Evolutionary conservation across 2,329 filamentous ascomycete genomes (phyloP).

Genomic region (Aspergillus pseudoterreus): DNA sequence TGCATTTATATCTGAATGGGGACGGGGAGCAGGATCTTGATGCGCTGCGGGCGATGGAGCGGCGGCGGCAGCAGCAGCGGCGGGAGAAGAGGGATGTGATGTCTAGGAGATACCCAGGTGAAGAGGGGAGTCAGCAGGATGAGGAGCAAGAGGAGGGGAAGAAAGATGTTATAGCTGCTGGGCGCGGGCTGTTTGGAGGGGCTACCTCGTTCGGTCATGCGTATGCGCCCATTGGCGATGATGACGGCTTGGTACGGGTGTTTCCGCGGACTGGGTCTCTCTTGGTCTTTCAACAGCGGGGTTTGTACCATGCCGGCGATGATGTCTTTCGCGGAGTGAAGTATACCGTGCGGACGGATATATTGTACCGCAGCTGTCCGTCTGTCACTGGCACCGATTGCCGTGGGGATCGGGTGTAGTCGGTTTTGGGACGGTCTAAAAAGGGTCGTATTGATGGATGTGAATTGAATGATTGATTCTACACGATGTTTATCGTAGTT

Average conservation of each 20-base stretch:
- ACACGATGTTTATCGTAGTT: too few relatives aligned
- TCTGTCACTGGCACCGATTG: too few relatives aligned
- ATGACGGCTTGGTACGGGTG: slow-evolving; percentile 34
- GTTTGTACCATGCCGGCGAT: slow-evolving; percentile 51
- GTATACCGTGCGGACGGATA: slow-evolving; percentile 53
- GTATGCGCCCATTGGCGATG: slow-evolving; percentile 17
- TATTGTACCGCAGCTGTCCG: slow-evolving; percentile 44
- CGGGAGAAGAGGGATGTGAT: neutral
- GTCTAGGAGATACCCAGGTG: neutral
- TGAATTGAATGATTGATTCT: neutral
- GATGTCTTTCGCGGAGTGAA: slow-evolving; percentile 52
- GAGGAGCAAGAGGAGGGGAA: slow-evolving; percentile 10
- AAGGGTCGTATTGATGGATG: neutral
- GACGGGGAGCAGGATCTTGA: slow-evolving; percentile 30
- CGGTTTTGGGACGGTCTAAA: too few relatives aligned
- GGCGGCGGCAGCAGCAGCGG: slow-evolving; percentile 1
- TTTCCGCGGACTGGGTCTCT: slow-evolving; percentile 50
- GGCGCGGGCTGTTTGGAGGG: slow-evolving; percentile 42
- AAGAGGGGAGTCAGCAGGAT: slow-evolving; percentile 10
- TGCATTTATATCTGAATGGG: slow-evolving; percentile 55
- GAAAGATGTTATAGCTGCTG: slow-evolving; percentile 14
- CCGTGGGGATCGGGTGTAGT: too few relatives aligned
- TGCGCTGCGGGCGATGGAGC: slow-evolving; percentile 19
- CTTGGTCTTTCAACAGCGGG: slow-evolving; percentile 54
- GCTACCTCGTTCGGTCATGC: slow-evolving; percentile 50